A percentile compares a stretch with the other conserved stretches of the same genome.
These are phyloP conservation scores for Xylaria sp. DNA, from an alignment of 2,329 filamentous ascomycete genomes.

Conservation along the genomic window DNA sequence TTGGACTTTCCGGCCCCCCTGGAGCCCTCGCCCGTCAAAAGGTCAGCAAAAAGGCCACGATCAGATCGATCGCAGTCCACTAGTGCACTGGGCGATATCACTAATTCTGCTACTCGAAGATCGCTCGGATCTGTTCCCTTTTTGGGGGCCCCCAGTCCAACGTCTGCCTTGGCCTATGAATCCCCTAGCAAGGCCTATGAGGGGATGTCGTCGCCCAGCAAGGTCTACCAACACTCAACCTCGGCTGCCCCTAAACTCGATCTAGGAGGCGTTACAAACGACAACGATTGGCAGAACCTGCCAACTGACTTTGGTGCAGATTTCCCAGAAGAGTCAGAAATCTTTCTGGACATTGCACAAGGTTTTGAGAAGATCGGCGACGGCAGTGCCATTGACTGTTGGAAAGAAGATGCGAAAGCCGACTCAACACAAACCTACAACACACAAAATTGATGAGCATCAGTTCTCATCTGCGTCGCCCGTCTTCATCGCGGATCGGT, in stretches of 20 bases:
- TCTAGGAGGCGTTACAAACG: slow-evolving; percentile 29
- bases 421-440: slow-evolving; percentile 35
- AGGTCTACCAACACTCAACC: slow-evolving; percentile 41
- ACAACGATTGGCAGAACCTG: slow-evolving; percentile 39
- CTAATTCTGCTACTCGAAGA: slow-evolving; percentile 48
- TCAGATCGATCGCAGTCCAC: slow-evolving; percentile 59
- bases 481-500: slow-evolving; percentile 25
- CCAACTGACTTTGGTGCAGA: slow-evolving; percentile 52
- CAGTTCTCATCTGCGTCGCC: slow-evolving; percentile 9
- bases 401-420: slow-evolving; percentile 31
- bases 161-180: slow-evolving; percentile 39
- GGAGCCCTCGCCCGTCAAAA: slow-evolving; percentile 62
- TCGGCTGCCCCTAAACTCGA: slow-evolving; percentile 34
- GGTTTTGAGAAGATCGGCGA: slow-evolving; percentile 71
- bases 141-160: slow-evolving; percentile 43
- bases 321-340: slow-evolving; percentile 53
- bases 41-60: slow-evolving; percentile 53
- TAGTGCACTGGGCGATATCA: slow-evolving; percentile 57
- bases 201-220: slow-evolving; percentile 51
- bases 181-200: slow-evolving; percentile 56
- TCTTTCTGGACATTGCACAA: slow-evolving; percentile 65
- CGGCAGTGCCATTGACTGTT: slow-evolving; percentile 30
- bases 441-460: slow-evolving; percentile 15
- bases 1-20: slow-evolving; percentile 41
- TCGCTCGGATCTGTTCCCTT: slow-evolving; percentile 46